Conservation (phyloP, 2,329 filamentous ascomycete species). For the Boeremia lycopersici region DNA sequence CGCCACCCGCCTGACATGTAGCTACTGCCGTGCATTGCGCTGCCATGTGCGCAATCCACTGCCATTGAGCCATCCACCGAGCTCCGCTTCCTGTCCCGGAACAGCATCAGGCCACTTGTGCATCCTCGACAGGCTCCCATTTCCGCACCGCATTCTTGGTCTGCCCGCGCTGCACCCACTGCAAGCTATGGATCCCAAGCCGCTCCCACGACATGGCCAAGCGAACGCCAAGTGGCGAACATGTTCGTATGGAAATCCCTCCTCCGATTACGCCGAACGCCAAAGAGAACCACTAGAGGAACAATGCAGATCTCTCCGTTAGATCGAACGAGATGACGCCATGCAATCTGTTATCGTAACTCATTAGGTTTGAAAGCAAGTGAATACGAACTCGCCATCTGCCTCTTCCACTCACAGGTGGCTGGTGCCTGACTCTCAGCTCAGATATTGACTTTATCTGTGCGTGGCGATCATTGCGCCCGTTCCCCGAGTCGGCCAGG, state of each 20-base stretch:
- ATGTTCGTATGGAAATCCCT: slow-evolving; percentile 2
- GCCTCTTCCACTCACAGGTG: not conserved
- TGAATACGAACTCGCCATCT: slow-evolving; percentile 8
- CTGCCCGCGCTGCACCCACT: slow-evolving; percentile 5
- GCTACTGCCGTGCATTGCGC: not conserved
- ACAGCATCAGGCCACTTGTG: slow-evolving; percentile 9
- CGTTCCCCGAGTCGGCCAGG: slow-evolving; percentile 13
- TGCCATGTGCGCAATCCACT: slow-evolving; percentile 4
- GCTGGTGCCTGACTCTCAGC: slow-evolving; percentile 10
- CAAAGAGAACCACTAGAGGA: not conserved
- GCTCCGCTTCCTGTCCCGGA: not conserved
- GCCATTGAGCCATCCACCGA: not conserved
- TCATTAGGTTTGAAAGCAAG: slow-evolving; percentile 2
- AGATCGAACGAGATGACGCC: slow-evolving; percentile 3
- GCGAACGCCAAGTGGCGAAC: slow-evolving; percentile 12
- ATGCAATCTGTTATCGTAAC: slow-evolving; percentile 4
- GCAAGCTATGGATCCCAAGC: slow-evolving; percentile 3
- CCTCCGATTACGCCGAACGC: slow-evolving; percentile 3
- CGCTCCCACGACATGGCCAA: slow-evolving; percentile 7
- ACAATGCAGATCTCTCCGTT: slow-evolving; percentile 2
- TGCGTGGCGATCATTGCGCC: slow-evolving; percentile 18
- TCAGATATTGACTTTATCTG: slow-evolving; percentile 3
- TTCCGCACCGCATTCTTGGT: slow-evolving; percentile 9
- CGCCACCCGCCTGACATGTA: slow-evolving; percentile 1
- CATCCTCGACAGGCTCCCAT: slow-evolving; percentile 7